phyloP scores from a whole-genome alignment of 106 monocot genomes.

The Allium fistulosum region DNA sequence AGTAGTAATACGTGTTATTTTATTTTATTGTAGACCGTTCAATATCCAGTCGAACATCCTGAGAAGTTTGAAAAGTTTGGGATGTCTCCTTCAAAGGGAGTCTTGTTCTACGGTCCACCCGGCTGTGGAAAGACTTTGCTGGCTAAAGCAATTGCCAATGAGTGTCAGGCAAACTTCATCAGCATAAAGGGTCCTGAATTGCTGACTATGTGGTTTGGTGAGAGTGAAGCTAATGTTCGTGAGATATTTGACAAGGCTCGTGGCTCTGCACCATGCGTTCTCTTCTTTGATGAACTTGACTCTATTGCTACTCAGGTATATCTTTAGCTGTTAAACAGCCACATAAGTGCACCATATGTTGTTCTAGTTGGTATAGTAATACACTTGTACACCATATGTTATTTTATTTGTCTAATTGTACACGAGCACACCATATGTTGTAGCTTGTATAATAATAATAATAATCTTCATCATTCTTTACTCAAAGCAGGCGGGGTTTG shows the following conservation, averaged over 20 bases:
- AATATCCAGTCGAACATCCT: constrained; percentile 65
- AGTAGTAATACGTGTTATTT: background rate
- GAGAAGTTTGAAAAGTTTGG: constrained; percentile 71
- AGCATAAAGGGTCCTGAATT: constrained; percentile 60
- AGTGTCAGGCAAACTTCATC: constrained; percentile 63
- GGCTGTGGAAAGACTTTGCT: constrained; percentile 59
- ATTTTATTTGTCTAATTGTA: background rate
- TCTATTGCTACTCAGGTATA: constrained; percentile 65
- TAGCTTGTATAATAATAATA: background rate
- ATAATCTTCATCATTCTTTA: background rate
- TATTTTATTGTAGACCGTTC: constrained; percentile 33
- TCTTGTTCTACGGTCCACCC: constrained; percentile 58
- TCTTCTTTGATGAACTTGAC: constrained; percentile 67
- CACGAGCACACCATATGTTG: background rate
- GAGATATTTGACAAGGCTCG: constrained; percentile 68
- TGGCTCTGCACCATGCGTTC: constrained; percentile 64
- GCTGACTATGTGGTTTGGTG: constrained; percentile 67
- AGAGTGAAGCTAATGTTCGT: constrained; percentile 64
- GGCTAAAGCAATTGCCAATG: constrained; percentile 64
- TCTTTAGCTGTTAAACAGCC: background rate
- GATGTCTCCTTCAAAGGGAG: constrained; percentile 60
- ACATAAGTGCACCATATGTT: no score
- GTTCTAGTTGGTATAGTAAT: background rate
- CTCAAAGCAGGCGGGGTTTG: no score
- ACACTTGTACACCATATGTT: background rate